These are phyloP conservation scores for Forsythia viridissima DNA, from an alignment of 257 asterid species.

Conservation along the genomic window DNA sequence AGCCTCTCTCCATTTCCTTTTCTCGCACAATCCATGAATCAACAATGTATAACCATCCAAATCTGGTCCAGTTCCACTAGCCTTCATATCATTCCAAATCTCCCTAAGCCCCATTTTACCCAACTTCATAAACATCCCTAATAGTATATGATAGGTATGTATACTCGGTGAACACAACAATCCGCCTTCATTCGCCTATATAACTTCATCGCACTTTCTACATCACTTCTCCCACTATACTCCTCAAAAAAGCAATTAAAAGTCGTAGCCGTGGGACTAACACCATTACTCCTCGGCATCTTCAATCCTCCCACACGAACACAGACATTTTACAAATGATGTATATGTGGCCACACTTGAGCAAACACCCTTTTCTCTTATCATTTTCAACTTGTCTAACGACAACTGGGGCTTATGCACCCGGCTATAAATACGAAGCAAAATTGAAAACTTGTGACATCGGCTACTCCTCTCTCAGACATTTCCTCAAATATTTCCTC, in stretches of 20 bases:
- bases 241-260: conserved; percentile 80
- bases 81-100: conserved; percentile 78
- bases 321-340: conserved; percentile 74
- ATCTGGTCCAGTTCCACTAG: conserved; percentile 70
- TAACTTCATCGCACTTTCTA: conserved; percentile 63
- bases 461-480: conserved; percentile 71
- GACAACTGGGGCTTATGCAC: conserved; percentile 81
- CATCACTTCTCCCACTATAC: conserved; percentile 76
- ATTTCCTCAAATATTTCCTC: conserved; percentile 68
- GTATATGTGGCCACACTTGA: conserved; percentile 71
- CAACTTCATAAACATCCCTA: conserved; percentile 63
- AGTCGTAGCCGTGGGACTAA: conserved; percentile 65
- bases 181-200: conserved; percentile 63
- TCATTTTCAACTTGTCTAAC: conserved; percentile 67
- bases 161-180: conserved; percentile 52
- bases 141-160: conserved; percentile 67
- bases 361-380: conserved; percentile 68
- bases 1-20: conserved; percentile 65
- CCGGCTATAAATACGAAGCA: conserved; percentile 80
- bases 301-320: conserved; percentile 73
- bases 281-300: conserved; percentile 69
- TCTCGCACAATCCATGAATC: conserved; percentile 77
- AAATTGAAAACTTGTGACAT: conserved; percentile 73
- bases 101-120: conserved; percentile 59
- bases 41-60: conserved; percentile 73